Base-by-base conservation (phyloP, 1,284 basidiomycete species). In the Cryptococcus sp. region DNA sequence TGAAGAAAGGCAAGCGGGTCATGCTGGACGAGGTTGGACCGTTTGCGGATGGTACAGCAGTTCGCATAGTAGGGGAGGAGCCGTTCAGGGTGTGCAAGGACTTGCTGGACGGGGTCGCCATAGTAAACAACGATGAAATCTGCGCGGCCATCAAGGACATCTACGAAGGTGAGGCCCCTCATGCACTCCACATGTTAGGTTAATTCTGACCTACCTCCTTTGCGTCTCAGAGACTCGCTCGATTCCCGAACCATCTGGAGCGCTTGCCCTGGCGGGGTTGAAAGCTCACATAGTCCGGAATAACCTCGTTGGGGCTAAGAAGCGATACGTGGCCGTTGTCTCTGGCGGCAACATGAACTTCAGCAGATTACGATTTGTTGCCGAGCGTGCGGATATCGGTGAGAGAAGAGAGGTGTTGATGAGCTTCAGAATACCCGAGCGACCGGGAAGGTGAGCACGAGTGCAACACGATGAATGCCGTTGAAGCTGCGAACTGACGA, bases 281-380 rank as follows among this genome's bases (percentile, higher is more conserved):
- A 99, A 99, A 76, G 87, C 87, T 8, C 86, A 97, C 76, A 91
- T 99, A 63, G 70, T 86, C 35, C 79, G 87, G 57, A 91, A 97
- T 76, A 84, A 88, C 59, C 85, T 98, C 30, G 72, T 91, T 52
- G 90, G 89, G 48, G 85, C 89, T 1, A 85, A 89, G 57, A 93
- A 92, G 79, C 87, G 85, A 60, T 97, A 94, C 66, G 92, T 98
- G 39, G 93, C 86, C 2, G 87, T 98, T 54, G 83, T 99, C 62
- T 93, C 90, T 64, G 96, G 96, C 30, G 96, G 96, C 16, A 99
- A 99, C 79, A 97, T 99, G 92, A 98, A 99, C 81, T 99, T 99
- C 79, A 90, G 92, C 65, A 85, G 96, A 25, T 79, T 99, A 48
- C 85, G 96, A 7, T 99, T 99, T 73, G 95, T 99, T 23, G 90